A percentile compares a stretch with the other conserved stretches of the same genome.
Evolutionary conservation across 2,329 filamentous ascomycete species (phyloP).

Genomic region (Fusarium metavorans): DNA sequence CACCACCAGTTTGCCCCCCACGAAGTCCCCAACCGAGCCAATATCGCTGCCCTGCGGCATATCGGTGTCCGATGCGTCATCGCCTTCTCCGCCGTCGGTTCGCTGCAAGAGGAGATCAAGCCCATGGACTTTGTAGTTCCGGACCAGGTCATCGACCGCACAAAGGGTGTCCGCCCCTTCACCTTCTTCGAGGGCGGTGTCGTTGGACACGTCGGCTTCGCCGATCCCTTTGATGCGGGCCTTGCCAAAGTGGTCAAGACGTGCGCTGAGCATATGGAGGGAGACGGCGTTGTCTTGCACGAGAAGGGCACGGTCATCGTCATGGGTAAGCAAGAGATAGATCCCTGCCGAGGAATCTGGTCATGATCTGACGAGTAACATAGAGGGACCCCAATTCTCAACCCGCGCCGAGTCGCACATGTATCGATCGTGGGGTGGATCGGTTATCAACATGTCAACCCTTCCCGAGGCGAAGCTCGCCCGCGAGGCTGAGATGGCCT

Average conservation of each 20-base stretch:
- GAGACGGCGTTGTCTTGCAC: slow-evolving; percentile 87
- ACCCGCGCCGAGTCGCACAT: slow-evolving; percentile 95
- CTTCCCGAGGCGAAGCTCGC: slow-evolving; percentile 97
- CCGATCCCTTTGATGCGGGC: slow-evolving; percentile 89
- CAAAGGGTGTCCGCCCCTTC: slow-evolving; percentile 92
- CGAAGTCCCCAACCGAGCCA: slow-evolving; percentile 94
- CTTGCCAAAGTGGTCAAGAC: slow-evolving; percentile 81
- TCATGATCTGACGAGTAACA: slow-evolving; percentile 32
- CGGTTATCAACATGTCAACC: slow-evolving; percentile 98
- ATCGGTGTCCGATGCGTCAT: slow-evolving; percentile 92
- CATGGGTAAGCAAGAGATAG: slow-evolving; percentile 72
- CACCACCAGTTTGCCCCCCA: slow-evolving; percentile 93
- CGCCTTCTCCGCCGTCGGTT: slow-evolving; percentile 95
- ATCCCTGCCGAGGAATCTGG: slow-evolving; percentile 3
- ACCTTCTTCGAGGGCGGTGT: slow-evolving; percentile 96
- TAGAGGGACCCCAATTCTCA: slow-evolving; percentile 97
- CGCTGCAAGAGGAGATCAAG: slow-evolving; percentile 90
- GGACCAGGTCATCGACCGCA: slow-evolving; percentile 96
- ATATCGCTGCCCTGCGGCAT: slow-evolving; percentile 95
- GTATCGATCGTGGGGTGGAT: slow-evolving; percentile 94
- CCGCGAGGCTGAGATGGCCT: slow-evolving; percentile 93
- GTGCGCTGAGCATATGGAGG: slow-evolving; percentile 81
- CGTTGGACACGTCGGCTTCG: slow-evolving; percentile 94
- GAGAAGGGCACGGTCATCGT: slow-evolving; percentile 87
- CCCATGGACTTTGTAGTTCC: slow-evolving; percentile 97